Base-by-base conservation (phyloP, 2,329 filamentous ascomycete species). In the Fusarium pseudoanthophilum region DNA sequence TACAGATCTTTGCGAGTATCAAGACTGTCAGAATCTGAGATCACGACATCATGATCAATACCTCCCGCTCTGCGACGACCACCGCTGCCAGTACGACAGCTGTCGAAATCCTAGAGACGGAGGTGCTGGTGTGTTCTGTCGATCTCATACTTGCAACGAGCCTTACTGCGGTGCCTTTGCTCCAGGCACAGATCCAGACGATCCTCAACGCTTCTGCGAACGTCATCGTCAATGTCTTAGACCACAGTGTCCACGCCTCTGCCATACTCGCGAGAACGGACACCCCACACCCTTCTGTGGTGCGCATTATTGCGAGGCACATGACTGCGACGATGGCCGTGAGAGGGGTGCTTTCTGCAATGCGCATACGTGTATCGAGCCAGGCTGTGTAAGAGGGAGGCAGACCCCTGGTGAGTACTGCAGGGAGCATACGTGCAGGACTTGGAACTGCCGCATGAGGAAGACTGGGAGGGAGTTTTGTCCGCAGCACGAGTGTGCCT, bases 1-100 rank as follows among this genome's bases (percentile, higher is more conserved):
- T 32, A 24, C 16, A 81, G 80, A 81, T 62, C 72, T 79, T n/a
- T 81, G 79, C 49, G 62, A 52, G 11, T 49, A 69, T n/a, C 65
- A 59, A 14, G 72, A 64, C 30, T 81, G 80, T 48, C 69, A 69
- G 21, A 76, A 72, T 63, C 63, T 73, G 56, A 68, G 71, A 30
- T 60, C 67, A 51, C 64, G 73, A 36, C 60, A 42, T 9, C 66
- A 72, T 21, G 76, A 72, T 3, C 61, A 73, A 39, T 71, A 77
- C 55, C 59, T 78, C 4, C 62, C 58, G n/a, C 77, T 76, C 65
- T 82, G 80, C 56, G 43, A 63, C 16, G 71, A 76, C 32, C 80
- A 82, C 64, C 72, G 79, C 53, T 82, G 80, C 64, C 67, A 69
- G 21, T 56, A 72, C 28, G 57, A 61, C 3, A 67, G 64, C 13